phyloP scores from a whole-genome alignment of 352 stramenopile species.

The Phytopythium vexans region DNA sequence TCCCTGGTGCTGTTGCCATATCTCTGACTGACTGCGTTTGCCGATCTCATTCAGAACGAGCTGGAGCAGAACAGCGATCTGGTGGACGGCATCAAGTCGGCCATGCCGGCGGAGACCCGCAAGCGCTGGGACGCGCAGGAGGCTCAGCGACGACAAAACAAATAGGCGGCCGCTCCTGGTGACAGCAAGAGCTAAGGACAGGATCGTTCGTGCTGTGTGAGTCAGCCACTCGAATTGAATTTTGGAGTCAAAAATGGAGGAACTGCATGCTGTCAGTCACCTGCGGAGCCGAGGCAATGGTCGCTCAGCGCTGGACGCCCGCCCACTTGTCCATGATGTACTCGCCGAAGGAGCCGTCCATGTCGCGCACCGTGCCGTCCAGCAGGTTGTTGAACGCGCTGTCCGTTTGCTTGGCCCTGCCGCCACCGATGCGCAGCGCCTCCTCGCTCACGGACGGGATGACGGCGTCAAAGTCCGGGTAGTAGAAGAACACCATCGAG shows the following conservation, averaged over 20 bases:
- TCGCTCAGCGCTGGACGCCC: constrained; percentile 49
- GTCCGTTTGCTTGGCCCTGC: constrained; percentile 20
- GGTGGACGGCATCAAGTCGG: constrained; percentile 57
- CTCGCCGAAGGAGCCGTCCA: constrained; percentile 63
- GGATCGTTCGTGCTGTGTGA: no score
- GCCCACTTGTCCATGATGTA: constrained; percentile 86
- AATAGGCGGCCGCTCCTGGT: constrained; percentile 1
- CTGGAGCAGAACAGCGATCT: constrained; percentile 57
- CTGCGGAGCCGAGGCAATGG: not conserved
- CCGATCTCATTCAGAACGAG: constrained; percentile 34
- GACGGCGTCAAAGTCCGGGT: constrained; percentile 73
- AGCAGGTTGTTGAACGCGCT: constrained; percentile 71
- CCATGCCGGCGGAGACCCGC: constrained; percentile 59
- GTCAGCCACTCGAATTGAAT: no score
- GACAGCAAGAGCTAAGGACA: not conserved
- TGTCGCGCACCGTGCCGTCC: constrained; percentile 55
- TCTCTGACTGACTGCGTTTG: constrained; percentile 2
- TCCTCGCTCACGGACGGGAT: constrained; percentile 38
- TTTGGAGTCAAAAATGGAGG: no score
- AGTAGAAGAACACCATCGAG: constrained; percentile 87
- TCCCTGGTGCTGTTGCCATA: not conserved
- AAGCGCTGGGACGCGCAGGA: constrained; percentile 47
- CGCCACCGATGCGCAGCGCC: constrained; percentile 39
- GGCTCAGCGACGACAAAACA: constrained; percentile 12
- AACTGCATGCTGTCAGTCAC: no score